Evolutionary conservation across 2,329 filamentous ascomycete genomes (phyloP).

Genomic region (Trichoderma gracile): DNA sequence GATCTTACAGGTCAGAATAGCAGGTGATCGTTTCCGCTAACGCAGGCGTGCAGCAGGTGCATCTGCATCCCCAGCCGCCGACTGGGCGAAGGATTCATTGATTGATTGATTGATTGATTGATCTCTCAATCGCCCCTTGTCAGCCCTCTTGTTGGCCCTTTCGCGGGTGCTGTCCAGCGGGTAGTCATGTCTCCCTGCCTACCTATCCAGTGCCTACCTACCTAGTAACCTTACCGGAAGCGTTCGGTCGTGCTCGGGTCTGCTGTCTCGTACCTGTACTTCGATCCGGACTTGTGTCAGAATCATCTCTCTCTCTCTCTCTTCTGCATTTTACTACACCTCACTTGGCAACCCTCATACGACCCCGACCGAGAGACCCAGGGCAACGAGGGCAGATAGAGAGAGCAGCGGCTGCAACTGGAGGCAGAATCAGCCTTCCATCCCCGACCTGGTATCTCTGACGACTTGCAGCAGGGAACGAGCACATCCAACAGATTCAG

Average conservation of each 20-base stretch:
- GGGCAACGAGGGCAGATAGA: constrained; percentile 20
- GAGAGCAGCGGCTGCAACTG: background rate
- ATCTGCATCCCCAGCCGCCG: constrained; percentile 14
- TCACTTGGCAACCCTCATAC: background rate
- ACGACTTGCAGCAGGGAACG: constrained; percentile 1
- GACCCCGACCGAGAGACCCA: background rate
- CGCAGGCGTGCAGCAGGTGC: constrained; percentile 5
- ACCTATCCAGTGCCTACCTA: too few relatives aligned
- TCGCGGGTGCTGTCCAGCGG: background rate
- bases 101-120: constrained; percentile 9
- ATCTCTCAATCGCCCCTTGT: constrained; percentile 19
- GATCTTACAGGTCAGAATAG: constrained; percentile 1
- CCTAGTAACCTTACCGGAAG: too few relatives aligned
- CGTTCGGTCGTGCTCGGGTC: too few relatives aligned
- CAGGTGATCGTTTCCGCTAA: constrained; percentile 10
- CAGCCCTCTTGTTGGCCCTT: constrained; percentile 23
- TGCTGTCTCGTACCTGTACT: background rate
- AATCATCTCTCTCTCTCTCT: too few relatives aligned
- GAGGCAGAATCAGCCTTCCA: constrained; percentile 7
- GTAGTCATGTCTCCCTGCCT: background rate
- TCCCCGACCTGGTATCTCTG: background rate
- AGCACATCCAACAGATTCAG: constrained; percentile 1
- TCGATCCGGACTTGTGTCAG: too few relatives aligned
- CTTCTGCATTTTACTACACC: background rate
- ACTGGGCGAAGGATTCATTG: constrained; percentile 13